phyloP scores from a whole-genome alignment of 1,284 basidiomycete species.

The Fomitopsis palustris region DNA sequence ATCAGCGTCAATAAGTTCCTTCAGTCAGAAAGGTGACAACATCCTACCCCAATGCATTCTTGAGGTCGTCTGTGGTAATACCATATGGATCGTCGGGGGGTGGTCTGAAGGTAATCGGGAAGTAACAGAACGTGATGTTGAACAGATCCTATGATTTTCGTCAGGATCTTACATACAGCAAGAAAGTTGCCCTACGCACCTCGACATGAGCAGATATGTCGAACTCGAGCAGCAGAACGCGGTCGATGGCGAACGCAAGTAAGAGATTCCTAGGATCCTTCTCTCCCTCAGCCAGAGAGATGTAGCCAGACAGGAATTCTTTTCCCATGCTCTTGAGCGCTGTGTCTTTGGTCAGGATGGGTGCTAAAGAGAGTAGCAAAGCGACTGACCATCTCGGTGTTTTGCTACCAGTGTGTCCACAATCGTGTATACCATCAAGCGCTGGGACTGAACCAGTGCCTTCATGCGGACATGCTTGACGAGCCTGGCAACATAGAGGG shows the following conservation, averaged over 20 bases:
- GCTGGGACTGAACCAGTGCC: constrained; percentile 76
- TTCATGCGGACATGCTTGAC: constrained; percentile 81
- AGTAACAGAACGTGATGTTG: constrained; percentile 97
- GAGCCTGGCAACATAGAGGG: constrained; percentile 43
- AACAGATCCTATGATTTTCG: constrained; percentile 69
- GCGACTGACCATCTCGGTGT: constrained; percentile 60
- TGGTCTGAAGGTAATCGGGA: constrained; percentile 96
- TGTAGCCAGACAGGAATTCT: constrained; percentile 77
- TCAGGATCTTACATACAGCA: not conserved
- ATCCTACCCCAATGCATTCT: constrained; percentile 62
- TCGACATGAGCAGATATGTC: constrained; percentile 74
- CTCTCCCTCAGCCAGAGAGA: constrained; percentile 85
- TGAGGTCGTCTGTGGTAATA: constrained; percentile 88
- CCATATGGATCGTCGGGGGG: constrained; percentile 94
- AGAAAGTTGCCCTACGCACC: constrained; percentile 39
- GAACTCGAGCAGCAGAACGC: constrained; percentile 86
- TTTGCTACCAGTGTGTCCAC: constrained; percentile 78
- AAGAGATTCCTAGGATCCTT: constrained; percentile 97
- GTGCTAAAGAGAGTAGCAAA: not conserved
- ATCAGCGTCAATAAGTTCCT: not conserved
- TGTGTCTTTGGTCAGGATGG: constrained; percentile 19
- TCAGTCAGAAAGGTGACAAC: not conserved
- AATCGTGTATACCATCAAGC: constrained; percentile 81
- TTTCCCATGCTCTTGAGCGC: constrained; percentile 72
- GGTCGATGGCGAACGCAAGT: constrained; percentile 84